Evolutionary conservation across 768 basidiomycete genomes (phyloP).

Genomic region (Lentinula lateritia): DNA sequence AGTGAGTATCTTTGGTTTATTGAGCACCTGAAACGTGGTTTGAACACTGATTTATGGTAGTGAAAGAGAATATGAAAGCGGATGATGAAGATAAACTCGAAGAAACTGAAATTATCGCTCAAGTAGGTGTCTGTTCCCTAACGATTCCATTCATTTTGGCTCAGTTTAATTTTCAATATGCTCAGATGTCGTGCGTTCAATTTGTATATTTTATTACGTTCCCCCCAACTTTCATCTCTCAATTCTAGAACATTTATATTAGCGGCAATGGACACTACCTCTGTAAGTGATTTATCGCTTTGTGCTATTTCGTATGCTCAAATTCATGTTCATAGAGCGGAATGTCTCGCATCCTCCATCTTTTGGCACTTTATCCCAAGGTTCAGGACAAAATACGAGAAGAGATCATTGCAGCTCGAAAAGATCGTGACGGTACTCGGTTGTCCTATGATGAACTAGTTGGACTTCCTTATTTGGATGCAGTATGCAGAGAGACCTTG

Average conservation of each 20-base stretch:
- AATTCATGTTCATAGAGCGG: slow-evolving; percentile 12
- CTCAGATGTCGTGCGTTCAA: slow-evolving; percentile 5
- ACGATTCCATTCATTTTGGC: not conserved
- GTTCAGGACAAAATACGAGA: slow-evolving; percentile 28
- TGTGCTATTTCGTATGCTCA: too few species aligned
- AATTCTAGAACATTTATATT: slow-evolving; percentile 22
- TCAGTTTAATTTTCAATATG: not conserved
- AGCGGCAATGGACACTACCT: slow-evolving; percentile 41
- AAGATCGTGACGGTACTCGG: slow-evolving; percentile 13
- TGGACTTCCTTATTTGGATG: slow-evolving; percentile 31
- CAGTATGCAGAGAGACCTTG: slow-evolving; percentile 32
- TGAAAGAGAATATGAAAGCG: slow-evolving; percentile 15
- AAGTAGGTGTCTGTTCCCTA: slow-evolving; percentile 9
- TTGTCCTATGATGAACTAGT: slow-evolving; percentile 32
- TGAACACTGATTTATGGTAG: not conserved
- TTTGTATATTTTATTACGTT: not conserved
- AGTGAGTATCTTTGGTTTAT: slow-evolving; percentile 22
- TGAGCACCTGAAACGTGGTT: not conserved
- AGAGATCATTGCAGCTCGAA: slow-evolving; percentile 24
- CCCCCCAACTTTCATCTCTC: not conserved
- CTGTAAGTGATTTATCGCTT: slow-evolving; percentile 9
- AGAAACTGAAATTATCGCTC: slow-evolving; percentile 22
- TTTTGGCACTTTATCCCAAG: slow-evolving; percentile 23
- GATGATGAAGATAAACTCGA: slow-evolving; percentile 16
- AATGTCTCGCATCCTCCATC: slow-evolving; percentile 27